Base-by-base conservation (phyloP, 257 asterid genomes). In the Nicotiana otophora region DNA sequence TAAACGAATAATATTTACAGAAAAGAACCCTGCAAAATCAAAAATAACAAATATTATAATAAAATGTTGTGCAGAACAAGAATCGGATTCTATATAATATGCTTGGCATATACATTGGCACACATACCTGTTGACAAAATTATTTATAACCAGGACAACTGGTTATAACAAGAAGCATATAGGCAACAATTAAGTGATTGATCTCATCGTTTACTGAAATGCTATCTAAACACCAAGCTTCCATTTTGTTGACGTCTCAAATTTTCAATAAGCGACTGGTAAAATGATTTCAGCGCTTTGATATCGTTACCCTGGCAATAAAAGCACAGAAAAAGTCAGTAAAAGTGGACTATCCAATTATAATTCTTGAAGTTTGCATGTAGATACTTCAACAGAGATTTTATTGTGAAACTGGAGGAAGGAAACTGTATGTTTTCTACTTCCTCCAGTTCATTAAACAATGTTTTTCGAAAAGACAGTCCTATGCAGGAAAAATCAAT, bases 211-310 rank as follows among this genome's bases (percentile, higher is more conserved):
- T 42, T 16, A 64, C 30, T 67, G 33, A 36, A 58, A 82, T 85
- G 93, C 83, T 89, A 96, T 94, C 98, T 92, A 86, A 87, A 91
- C 83, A 90, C 97, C 88, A 92, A 86, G 92, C 95, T 92, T 80
- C 98, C 97, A 83, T 92, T 96, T 81, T 94, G 97, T 82, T 90
- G 95, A 77, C 87, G 89, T 85, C 98, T 93, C 90, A 96, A 86
- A 83, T 86, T 91, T 86, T 93, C 96, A 46, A 96, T 86, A 61
- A 96, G 91, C 3, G 91, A 90, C 87, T 92, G 98, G 89, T 93
- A 96, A 86, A 92, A 94, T 68, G 94, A 89, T 87, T 92, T 93
- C 82, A 96, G 85, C 16, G 89, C 93, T 90, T 88, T 94, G 17
- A 90, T 75, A 84, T 96, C 98, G 84, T 91, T 88, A 69, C 86